Conservation (phyloP, 177 flowering plant species). For the Telopea speciosissima region DNA sequence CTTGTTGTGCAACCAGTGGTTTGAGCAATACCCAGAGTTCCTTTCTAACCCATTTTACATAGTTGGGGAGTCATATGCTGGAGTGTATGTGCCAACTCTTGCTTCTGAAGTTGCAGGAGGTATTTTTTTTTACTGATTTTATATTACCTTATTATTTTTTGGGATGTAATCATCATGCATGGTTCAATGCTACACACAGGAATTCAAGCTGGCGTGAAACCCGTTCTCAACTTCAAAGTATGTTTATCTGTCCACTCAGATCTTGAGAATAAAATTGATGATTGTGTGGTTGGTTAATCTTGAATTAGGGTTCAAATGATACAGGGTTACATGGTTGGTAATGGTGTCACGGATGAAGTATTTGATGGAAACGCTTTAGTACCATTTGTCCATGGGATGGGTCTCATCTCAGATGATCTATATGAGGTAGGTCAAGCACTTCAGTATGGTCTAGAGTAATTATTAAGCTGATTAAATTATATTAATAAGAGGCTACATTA, state of each 20-base stretch:
- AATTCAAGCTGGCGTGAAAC: slow-evolving; percentile 43
- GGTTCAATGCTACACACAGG: slow-evolving; percentile 27
- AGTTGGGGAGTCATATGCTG: slow-evolving; percentile 94
- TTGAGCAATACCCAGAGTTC: slow-evolving; percentile 75
- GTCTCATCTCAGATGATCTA: slow-evolving; percentile 42
- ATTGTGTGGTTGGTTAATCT: background rate
- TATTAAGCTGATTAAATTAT: background rate
- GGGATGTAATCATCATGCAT: background rate
- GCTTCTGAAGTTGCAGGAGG: slow-evolving; percentile 78
- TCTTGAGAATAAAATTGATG: background rate
- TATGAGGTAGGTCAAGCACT: slow-evolving; percentile 28
- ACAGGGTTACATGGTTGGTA: slow-evolving; percentile 62
- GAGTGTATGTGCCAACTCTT: slow-evolving; percentile 91
- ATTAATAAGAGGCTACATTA: background rate
- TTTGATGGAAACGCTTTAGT: slow-evolving; percentile 44
- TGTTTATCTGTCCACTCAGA: background rate
- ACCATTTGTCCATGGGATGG: slow-evolving; percentile 53
- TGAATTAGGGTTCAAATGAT: background rate
- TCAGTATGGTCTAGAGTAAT: background rate
- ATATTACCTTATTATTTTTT: background rate
- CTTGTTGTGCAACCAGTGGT: slow-evolving; percentile 59
- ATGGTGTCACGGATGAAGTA: slow-evolving; percentile 34
- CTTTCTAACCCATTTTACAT: slow-evolving; percentile 72
- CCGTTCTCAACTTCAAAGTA: slow-evolving; percentile 59
- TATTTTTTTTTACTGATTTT: slow-evolving; percentile 16